phyloP scores from a whole-genome alignment of 2,329 filamentous ascomycete genomes.

The Dactylellina parvicollis region DNA sequence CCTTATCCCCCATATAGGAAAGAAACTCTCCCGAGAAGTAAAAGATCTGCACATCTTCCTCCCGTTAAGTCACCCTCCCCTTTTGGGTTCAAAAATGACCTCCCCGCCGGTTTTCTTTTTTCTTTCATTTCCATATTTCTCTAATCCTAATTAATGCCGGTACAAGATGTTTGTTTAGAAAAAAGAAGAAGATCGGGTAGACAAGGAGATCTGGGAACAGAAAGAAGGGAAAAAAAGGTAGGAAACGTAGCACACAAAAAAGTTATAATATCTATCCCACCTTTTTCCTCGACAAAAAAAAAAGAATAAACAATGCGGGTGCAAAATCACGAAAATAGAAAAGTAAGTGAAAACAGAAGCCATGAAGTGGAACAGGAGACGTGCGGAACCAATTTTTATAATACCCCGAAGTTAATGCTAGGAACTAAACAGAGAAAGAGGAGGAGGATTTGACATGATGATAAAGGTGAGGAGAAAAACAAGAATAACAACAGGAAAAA shows the following conservation, averaged over 20 bases:
- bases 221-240: neutral
- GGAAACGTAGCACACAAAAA: slow-evolving; percentile 11
- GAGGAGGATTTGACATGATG: slow-evolving; percentile 8
- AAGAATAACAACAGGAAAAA: neutral
- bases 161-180: slow-evolving; percentile 25
- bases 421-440: slow-evolving; percentile 1
- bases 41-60: slow-evolving; percentile 61
- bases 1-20: too few species aligned
- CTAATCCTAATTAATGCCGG: slow-evolving; percentile 34
- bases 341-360: slow-evolving; percentile 6
- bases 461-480: slow-evolving; percentile 10
- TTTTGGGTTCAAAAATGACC: too few species aligned
- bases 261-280: slow-evolving; percentile 48
- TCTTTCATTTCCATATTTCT: slow-evolving; percentile 49
- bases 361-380: neutral
- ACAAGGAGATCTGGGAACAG: slow-evolving; percentile 12
- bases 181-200: slow-evolving; percentile 1
- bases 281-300: slow-evolving; percentile 55
- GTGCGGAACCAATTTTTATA: slow-evolving; percentile 46
- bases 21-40: too few species aligned
- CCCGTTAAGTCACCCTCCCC: neutral
- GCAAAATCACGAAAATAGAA: slow-evolving; percentile 27
- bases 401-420: slow-evolving; percentile 54
- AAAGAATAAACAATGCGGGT: slow-evolving; percentile 54
- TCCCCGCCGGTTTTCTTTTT: too few species aligned